Evolutionary conservation across 2,329 filamentous ascomycete species (phyloP), one percentile per base, ranked within the genome.

Genomic region (Reticulascus tulasneorum): DNA sequence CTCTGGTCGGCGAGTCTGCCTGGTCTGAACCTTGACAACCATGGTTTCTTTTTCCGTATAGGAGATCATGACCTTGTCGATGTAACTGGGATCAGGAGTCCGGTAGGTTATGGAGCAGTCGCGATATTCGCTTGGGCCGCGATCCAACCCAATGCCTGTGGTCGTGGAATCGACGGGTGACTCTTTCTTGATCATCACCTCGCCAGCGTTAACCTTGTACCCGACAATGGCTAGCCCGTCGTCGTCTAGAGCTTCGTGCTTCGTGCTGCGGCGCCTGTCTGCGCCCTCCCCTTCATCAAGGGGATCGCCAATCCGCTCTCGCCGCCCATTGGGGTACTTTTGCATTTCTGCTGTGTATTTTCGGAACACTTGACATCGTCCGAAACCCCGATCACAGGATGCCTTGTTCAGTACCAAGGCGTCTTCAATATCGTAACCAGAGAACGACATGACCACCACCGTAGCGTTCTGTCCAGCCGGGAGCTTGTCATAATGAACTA

Each of bases 381-480:
- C 94, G 53, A 97, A 98, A 5, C 93, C 94, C 51, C 93, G 79
- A 52, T 98, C 94, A 40, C 89, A 83, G 0, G 90, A 96, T 9
- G 89, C 90, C 67, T 96, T 97, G 69, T 98, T 98, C 43, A 98
- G 62, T 3, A 98, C 91, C 13, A 98, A 73, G 9, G 93, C 93
- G 71, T 98, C 93, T 70, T 98, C 93, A 50, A 98, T 98, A 79
- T 98, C 93, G 64, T 98, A 98, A 17, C 93, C 93, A 9, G 91
- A 97, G 64, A 93, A 98, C 31, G 90, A 97, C 93, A 98, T 98
- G 64, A 98, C 93, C 6, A 94, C 93, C 18, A 98, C 93, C 2
- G 87, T 95, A 5, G 93, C 94, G 44, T 96, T 97, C 56, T 98
- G 93, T 1, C 93, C 93, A 6, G 93, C 93, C 1, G 93, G 93